phyloP scores from a whole-genome alignment of 1,284 basidiomycete genomes.

The Tilletia setariae region DNA sequence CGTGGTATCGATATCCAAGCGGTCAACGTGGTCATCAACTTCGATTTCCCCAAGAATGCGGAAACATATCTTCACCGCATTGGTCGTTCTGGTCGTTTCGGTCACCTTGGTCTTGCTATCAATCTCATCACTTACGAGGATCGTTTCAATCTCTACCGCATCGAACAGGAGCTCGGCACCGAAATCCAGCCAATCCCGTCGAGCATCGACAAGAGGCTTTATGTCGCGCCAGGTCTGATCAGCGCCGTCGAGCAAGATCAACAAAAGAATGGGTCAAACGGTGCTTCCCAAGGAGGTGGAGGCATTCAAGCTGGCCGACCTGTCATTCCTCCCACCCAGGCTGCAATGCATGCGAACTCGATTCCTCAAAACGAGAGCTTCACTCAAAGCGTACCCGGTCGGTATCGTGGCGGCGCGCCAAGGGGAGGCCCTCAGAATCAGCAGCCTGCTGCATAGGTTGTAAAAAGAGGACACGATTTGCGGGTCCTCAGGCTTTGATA shows the following conservation, averaged over 20 bases:
- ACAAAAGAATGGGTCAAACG: slow-evolving; percentile 17
- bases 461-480: not conserved
- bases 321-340: slow-evolving; percentile 53
- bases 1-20: slow-evolving; percentile 99
- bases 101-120: slow-evolving; percentile 94
- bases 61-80: slow-evolving; percentile 98
- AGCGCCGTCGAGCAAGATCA: slow-evolving; percentile 34
- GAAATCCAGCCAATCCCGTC: slow-evolving; percentile 96
- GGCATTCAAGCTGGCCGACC: slow-evolving; percentile 48
- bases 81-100: slow-evolving; percentile 93
- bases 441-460: not conserved
- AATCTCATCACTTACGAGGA: slow-evolving; percentile 85
- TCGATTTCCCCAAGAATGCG: slow-evolving; percentile 97
- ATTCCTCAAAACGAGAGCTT: slow-evolving; percentile 51
- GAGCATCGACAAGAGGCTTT: slow-evolving; percentile 84
- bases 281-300: not conserved
- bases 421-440: not conserved
- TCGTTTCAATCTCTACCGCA: slow-evolving; percentile 92
- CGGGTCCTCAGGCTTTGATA: not conserved
- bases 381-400: slow-evolving; percentile 41
- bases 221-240: slow-evolving; percentile 57
- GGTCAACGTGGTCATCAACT: slow-evolving; percentile 99
- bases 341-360: slow-evolving; percentile 48
- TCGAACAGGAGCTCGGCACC: slow-evolving; percentile 96
- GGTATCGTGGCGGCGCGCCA: slow-evolving; percentile 7